Evolutionary conservation across 192 early-diverging fungal genomes (phyloP), one percentile per base, ranked within the genome.

Genomic region (Coemansia sp.): DNA sequence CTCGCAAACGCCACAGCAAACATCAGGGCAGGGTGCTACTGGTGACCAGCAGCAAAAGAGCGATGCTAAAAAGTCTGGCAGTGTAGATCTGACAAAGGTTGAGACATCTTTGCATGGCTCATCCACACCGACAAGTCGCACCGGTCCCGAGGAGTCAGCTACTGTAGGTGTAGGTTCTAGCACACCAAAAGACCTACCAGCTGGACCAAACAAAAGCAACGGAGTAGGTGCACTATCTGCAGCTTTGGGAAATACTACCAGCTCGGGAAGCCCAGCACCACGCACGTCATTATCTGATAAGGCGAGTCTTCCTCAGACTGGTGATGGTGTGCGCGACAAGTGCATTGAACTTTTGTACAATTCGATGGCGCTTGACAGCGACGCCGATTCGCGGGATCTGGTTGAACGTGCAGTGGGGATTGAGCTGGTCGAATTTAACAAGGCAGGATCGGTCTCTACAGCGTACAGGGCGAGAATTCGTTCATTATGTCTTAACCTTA

Each of bases 291-390:
- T 67, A 34, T 59, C 64, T 13, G 84, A 75, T 63, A 62, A 68
- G 5, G 59, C 71, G 25, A 62, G 36, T 22, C 58, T 75, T 31
- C 28, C 70, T 10, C 55, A 83, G 3, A 86, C 86, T 11, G 88
- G 88, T 19, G 86, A 87, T 58, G 72, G 62, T 31, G 67, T 81
- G 40, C 87, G 95, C 20, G 89, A 93, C 64, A 90, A 88, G 54
- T 91, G 88, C 58, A 85, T 87, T 55, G 91, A 92, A 41, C 77
- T 97, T 64, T 61, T 96, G 29, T 97, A 97, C 61, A 84, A 86
- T 63, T 86, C 91, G 2, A 68, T 95, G 55, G 89, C 70, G 17
- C 34, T 57, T 28, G 67, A 82, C 40, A 78, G 71, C 66, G 58
- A 68, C 23, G 62, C 58, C 9, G 84, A 85, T 56, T 67, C 84